These are phyloP conservation scores for Ogataea angusta DNA, from an alignment of 805 yeast species.

Conservation along the genomic window DNA sequence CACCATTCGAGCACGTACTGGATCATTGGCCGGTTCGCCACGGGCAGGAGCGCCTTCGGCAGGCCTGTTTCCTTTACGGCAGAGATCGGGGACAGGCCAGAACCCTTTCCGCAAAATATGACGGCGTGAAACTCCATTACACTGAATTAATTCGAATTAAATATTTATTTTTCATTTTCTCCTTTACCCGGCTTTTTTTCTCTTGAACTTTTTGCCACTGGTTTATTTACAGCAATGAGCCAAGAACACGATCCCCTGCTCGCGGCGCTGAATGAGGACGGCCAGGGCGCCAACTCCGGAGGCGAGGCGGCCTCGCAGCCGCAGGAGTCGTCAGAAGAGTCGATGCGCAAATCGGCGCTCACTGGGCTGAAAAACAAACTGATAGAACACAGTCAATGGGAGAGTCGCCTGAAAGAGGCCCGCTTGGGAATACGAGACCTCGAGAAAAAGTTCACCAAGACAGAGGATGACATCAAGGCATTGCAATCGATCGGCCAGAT, in stretches of 20 bases:
- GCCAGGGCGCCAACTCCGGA: constrained; percentile 10
- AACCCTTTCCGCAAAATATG: constrained; percentile 85
- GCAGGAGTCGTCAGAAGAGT: constrained; percentile 27
- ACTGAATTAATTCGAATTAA: not conserved
- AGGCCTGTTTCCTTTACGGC: constrained; percentile 57
- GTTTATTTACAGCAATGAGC: constrained; percentile 24
- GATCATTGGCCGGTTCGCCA: constrained; percentile 87
- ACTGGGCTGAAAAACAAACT: constrained; percentile 78
- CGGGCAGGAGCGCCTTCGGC: constrained; percentile 83
- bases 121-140: constrained; percentile 87
- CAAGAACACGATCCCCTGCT: constrained; percentile 72
- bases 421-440: constrained; percentile 79
- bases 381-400: constrained; percentile 92
- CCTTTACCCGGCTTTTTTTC: constrained; percentile 12
- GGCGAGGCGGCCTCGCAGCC: constrained; percentile 24
- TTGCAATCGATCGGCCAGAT: constrained; percentile 96
- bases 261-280: constrained; percentile 54
- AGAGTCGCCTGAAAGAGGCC: constrained; percentile 80
- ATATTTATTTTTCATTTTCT: not conserved
- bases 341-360: constrained; percentile 64
- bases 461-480: constrained; percentile 96
- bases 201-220: constrained; percentile 12
- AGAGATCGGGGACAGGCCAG: constrained; percentile 68
- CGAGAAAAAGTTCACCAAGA: constrained; percentile 81
- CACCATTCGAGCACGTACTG: constrained; percentile 92